Percentiles rank a stretch among this genome's conserved stretches.
Evolutionary conservation across 306 rosid genomes (phyloP).

Genomic region (Comarum palustre): DNA sequence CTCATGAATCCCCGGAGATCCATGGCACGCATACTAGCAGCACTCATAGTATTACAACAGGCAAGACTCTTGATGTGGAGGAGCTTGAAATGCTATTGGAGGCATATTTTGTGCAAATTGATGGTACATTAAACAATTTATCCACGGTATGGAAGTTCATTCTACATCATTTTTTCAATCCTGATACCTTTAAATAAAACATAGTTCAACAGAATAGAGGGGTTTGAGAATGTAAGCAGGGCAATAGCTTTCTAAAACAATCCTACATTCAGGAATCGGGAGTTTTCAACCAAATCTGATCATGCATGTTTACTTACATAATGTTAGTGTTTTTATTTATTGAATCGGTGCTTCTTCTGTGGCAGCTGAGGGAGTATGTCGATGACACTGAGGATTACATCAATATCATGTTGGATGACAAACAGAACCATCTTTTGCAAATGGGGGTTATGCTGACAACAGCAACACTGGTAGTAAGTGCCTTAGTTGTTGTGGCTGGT

Average conservation of each 20-base stretch:
- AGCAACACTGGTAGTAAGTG: constrained; percentile 84
- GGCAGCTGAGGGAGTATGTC: constrained; percentile 90
- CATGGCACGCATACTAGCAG: constrained; percentile 70
- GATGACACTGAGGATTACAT: constrained; percentile 98
- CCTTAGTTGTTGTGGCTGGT: constrained; percentile 90
- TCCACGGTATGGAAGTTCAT: constrained; percentile 48
- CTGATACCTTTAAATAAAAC: background rate
- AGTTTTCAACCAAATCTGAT: background rate
- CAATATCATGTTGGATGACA: constrained; percentile 99
- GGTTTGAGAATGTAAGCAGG: background rate
- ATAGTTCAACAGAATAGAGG: background rate
- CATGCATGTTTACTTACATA: background rate
- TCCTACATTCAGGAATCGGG: background rate
- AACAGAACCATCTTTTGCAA: constrained; percentile 93
- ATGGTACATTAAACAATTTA: constrained; percentile 80
- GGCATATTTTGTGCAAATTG: constrained; percentile 94
- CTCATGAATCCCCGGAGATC: constrained; percentile 43
- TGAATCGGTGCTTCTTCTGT: constrained; percentile 1
- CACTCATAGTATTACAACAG: constrained; percentile 47
- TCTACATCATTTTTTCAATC: background rate
- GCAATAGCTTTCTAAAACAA: background rate
- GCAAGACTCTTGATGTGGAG: constrained; percentile 80
- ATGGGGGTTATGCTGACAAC: constrained; percentile 99
- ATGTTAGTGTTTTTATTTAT: background rate
- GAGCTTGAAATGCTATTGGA: constrained; percentile 99